A percentile compares a stretch with the other conserved stretches of the same genome.
Conservation (phyloP, 257 asterid species). For the Ballota nigra region DNA sequence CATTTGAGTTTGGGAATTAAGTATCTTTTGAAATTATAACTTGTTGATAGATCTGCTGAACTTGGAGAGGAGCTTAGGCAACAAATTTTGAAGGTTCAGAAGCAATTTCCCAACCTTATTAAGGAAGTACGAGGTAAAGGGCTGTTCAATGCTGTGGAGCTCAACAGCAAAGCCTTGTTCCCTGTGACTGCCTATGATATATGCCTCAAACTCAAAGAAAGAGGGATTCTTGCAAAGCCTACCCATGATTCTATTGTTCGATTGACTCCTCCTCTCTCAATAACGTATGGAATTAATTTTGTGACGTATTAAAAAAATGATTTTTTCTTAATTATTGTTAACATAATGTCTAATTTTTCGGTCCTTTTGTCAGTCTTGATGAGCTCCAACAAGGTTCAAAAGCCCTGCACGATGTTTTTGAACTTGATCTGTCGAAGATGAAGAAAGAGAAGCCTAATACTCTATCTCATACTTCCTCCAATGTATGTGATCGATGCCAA, state of each 20-base stretch:
- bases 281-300: slow-evolving; percentile 46
- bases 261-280: slow-evolving; percentile 83
- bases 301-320: background rate
- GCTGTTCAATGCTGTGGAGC: slow-evolving; percentile 87
- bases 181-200: slow-evolving; percentile 83
- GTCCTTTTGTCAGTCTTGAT: slow-evolving; percentile 47
- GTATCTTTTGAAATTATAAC: background rate
- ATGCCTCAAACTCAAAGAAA: slow-evolving; percentile 86
- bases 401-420: slow-evolving; percentile 66
- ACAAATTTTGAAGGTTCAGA: slow-evolving; percentile 59
- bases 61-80: slow-evolving; percentile 72
- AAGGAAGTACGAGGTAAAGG: slow-evolving; percentile 93
- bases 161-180: slow-evolving; percentile 57
- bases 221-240: slow-evolving; percentile 93
- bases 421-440: slow-evolving; percentile 67
- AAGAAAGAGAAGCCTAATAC: slow-evolving; percentile 52
- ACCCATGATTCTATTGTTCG: slow-evolving; percentile 85
- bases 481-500: slow-evolving; percentile 78
- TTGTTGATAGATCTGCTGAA: slow-evolving; percentile 55
- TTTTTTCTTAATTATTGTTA: background rate
- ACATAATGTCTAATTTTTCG: slow-evolving; percentile 2
- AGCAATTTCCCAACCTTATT: slow-evolving; percentile 58
- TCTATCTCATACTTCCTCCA: slow-evolving; percentile 33
- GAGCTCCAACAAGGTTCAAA: slow-evolving; percentile 81
- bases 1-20: background rate